Percentiles rank a stretch among this genome's conserved stretches.
phyloP scores from a whole-genome alignment of 768 basidiomycete species.

The Clavulina sp. region DNA sequence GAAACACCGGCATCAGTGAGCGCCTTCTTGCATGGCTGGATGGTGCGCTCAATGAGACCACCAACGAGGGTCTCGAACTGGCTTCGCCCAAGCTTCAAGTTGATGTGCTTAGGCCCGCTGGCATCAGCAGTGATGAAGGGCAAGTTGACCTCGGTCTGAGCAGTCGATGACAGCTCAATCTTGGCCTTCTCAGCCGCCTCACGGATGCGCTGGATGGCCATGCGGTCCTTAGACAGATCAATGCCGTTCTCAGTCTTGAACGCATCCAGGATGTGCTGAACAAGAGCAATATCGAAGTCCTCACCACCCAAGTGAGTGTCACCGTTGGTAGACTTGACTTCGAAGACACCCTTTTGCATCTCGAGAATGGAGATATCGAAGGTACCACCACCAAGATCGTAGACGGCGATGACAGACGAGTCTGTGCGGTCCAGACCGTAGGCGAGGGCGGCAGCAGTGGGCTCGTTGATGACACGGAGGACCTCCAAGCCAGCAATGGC shows the following conservation, averaged over 20 bases:
- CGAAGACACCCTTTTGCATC: constrained; percentile 99
- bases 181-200: constrained; percentile 99
- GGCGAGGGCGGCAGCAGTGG: constrained; percentile 93
- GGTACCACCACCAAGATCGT: constrained; percentile 95
- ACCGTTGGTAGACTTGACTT: constrained; percentile 98
- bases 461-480: constrained; percentile 96
- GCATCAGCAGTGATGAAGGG: constrained; percentile 98
- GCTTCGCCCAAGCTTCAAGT: constrained; percentile 70
- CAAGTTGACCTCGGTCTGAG: constrained; percentile 92
- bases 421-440: constrained; percentile 80
- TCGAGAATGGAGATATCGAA: constrained; percentile 99
- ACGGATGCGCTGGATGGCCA: constrained; percentile 97
- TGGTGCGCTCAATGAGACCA: constrained; percentile 68
- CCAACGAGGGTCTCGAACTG: constrained; percentile 80
- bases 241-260: constrained; percentile 89
- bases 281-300: constrained; percentile 86
- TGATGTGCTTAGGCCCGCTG: constrained; percentile 93
- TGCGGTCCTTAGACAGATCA: constrained; percentile 68
- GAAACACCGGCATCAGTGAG: constrained; percentile 87
- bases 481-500: constrained; percentile 96
- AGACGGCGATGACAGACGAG: constrained; percentile 84
- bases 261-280: constrained; percentile 68
- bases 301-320: constrained; percentile 97
- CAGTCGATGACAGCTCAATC: constrained; percentile 88
- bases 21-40: constrained; percentile 97